Evolutionary conservation across 768 basidiomycete species (phyloP), one percentile per base, ranked within the genome.

Genomic region (Amanita subjunquillea): DNA sequence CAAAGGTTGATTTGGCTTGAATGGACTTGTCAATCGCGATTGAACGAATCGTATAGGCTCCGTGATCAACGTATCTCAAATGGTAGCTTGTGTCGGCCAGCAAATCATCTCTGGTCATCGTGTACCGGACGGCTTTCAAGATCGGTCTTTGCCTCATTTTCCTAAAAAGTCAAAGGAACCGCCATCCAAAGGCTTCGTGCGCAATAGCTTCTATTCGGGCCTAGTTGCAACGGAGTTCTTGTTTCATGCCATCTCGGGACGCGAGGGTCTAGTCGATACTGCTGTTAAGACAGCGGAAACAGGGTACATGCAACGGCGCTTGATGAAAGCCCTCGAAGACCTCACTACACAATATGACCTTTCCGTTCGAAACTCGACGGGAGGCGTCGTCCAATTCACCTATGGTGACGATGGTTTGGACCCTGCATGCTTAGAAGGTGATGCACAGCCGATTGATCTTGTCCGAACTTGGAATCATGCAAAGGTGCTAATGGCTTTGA

Each of bases 251-350:
- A 97, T 99, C 59, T 96, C 94, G 12, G 96, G 96, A 54, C 86
- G 96, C 61, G 96, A 98, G 71, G 96, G 96, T 69, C 70, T 99
- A 49, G 95, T 99, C 62, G 96, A 99, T 70, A 99, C 96, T 0
- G 96, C 96, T 23, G 96, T 99, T 69, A 99, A 99, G 71, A 99
- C 96, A 0, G 96, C 96, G 12, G 96, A 99, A 68, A 99, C 96
- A 1, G 96, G 96, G 39, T 99, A 99, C 71, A 99, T 99, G 95
- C 92, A 95, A 63, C 83, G 96, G 47, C 89, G 96, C 53, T 68
- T 99, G 56, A 98, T 99, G 96, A 99, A 99, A 66, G 95, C 95
- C 2, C 69, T 99, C 58, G 96, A 99, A 64, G 96, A 99, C 70
- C 72, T 99, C 36, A 92, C 91, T 2, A 91, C 90, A 0, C 91